Base-by-base conservation (phyloP, 805 yeast species). In the Monosporozyma yasuniensis region DNA sequence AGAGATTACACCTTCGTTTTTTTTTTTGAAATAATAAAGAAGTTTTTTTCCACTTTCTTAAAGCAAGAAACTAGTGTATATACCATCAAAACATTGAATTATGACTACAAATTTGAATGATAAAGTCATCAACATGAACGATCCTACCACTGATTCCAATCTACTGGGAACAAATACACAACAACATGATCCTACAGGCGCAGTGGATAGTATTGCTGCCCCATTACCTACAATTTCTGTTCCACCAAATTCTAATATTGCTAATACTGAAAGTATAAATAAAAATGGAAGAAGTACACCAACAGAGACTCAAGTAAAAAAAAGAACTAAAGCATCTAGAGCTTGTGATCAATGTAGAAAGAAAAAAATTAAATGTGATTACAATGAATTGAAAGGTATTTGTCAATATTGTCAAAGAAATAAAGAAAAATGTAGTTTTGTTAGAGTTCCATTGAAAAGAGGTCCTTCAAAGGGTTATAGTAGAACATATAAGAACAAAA, bases 321-420 rank as follows among this genome's bases (percentile, higher is more conserved):
- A 83, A 59, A 59, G 90, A 50, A 74, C 84, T 8, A 85, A 85
- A 61, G 88, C 84, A 0, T 83, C 89, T 1, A 66, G 95, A 48
- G 93, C 91, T 1, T 85, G 95, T 62, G 95, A 85, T 62, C 81
- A 83, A 49, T 85, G 93, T 63, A 73, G 93, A 35, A 72, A 84
- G 44, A 83, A 84, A 64, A 85, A 85, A 61, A 75, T 84, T 21
- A 73, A 79, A 49, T 85, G 95, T 67, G 81, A 84, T 61, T 87
- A 85, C 21, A 74, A 74, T 23, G 65, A 72, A 4, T 71, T 76
- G 18, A 76, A 69, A 56, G 67, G 69, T 9, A 74, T 80, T n/a
- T 85, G 95, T 63, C 67, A 81, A 12, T 81, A 78, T 54, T 85
- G 95, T 64, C 61, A 67, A 14, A 80, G 79, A 60, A 79, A 73